These are phyloP conservation scores for Colletotrichum sidae DNA, from an alignment of 2,329 filamentous ascomycete genomes.

Conservation along the genomic window DNA sequence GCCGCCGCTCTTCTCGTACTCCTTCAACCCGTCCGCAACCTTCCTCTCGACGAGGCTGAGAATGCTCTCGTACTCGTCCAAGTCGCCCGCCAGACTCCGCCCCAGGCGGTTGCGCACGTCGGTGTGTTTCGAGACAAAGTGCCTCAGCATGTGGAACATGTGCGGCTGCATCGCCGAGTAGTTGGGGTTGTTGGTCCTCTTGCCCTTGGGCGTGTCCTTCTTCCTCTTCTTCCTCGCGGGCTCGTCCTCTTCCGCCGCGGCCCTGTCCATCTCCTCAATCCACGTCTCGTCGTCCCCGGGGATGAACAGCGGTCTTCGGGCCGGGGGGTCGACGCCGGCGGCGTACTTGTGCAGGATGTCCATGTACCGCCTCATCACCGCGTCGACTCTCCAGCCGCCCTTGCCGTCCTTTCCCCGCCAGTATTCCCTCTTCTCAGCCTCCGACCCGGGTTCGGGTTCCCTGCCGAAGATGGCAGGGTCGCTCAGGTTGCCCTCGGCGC, in stretches of 20 bases:
- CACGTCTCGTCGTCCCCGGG: slow-evolving; percentile 65
- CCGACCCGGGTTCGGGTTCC: slow-evolving; percentile 67
- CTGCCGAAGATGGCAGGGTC: slow-evolving; percentile 88
- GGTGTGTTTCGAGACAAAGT: slow-evolving; percentile 83
- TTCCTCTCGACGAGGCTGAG: slow-evolving; percentile 80
- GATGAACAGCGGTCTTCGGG: slow-evolving; percentile 78
- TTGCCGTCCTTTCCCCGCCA: slow-evolving; percentile 84
- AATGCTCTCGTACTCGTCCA: slow-evolving; percentile 81
- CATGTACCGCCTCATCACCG: slow-evolving; percentile 86
- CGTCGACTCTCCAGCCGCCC: slow-evolving; percentile 90
- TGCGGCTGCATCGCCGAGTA: slow-evolving; percentile 88
- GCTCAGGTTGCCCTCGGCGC: slow-evolving; percentile 92
- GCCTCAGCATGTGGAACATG: slow-evolving; percentile 89
- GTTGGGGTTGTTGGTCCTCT: slow-evolving; percentile 74
- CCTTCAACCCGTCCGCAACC: slow-evolving; percentile 78
- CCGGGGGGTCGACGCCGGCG: slow-evolving; percentile 73
- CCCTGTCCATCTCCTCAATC: slow-evolving; percentile 50
- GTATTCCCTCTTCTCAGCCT: slow-evolving; percentile 79
- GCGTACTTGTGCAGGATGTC: slow-evolving; percentile 89
- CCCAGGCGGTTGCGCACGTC: slow-evolving; percentile 89
- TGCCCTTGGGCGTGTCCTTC: slow-evolving; percentile 51
- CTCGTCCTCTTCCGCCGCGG: slow-evolving; percentile 52
- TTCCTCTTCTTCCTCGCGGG: slow-evolving; percentile 66
- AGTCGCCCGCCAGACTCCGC: slow-evolving; percentile 73
- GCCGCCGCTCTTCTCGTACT: slow-evolving; percentile 68